A percentile compares a stretch with the other conserved stretches of the same genome.
These are phyloP conservation scores for Apophysomyces elegans DNA, from an alignment of 371 early-diverging fungal genomes.

Conservation along the genomic window DNA sequence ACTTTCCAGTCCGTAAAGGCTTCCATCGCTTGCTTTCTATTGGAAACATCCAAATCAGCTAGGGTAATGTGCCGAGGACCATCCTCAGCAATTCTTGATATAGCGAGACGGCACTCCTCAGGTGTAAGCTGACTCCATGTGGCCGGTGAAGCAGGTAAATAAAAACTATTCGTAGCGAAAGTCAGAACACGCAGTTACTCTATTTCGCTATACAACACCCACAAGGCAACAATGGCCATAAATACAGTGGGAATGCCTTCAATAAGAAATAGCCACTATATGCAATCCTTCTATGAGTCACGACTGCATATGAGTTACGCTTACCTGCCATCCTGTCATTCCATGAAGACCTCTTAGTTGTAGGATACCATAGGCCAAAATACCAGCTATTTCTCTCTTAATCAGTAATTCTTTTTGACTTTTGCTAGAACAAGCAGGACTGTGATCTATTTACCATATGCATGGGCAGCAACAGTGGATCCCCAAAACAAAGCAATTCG, in stretches of 20 bases:
- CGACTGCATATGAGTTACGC: neutral
- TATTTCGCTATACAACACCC: slow-evolving; percentile 13
- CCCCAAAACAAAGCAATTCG: slow-evolving; percentile 56
- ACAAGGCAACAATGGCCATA: slow-evolving; percentile 41
- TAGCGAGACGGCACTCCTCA: slow-evolving; percentile 37
- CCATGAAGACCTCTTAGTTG: slow-evolving; percentile 41
- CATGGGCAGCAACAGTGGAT: slow-evolving; percentile 50
- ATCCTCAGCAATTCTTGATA: slow-evolving; percentile 28
- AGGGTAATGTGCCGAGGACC: slow-evolving; percentile 30
- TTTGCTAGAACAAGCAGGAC: too few relatives aligned
- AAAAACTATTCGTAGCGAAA: slow-evolving; percentile 18
- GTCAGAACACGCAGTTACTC: neutral
- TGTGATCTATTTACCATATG: slow-evolving; percentile 34
- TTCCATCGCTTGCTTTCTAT: slow-evolving; percentile 40
- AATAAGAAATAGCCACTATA: slow-evolving; percentile 49
- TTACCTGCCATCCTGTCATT: slow-evolving; percentile 49
- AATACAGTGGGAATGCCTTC: slow-evolving; percentile 56
- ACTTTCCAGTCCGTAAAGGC: slow-evolving; percentile 52
- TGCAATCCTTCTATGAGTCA: neutral
- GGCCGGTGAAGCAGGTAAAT: slow-evolving; percentile 44
- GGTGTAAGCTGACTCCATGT: slow-evolving; percentile 37
- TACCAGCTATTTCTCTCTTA: slow-evolving; percentile 32
- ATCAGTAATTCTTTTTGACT: too few relatives aligned
- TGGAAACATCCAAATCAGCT: slow-evolving; percentile 40
- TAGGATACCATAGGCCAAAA: slow-evolving; percentile 52